Evolutionary conservation across 148 eudicot species (phyloP).

Genomic region (Polygonum maritimum): DNA sequence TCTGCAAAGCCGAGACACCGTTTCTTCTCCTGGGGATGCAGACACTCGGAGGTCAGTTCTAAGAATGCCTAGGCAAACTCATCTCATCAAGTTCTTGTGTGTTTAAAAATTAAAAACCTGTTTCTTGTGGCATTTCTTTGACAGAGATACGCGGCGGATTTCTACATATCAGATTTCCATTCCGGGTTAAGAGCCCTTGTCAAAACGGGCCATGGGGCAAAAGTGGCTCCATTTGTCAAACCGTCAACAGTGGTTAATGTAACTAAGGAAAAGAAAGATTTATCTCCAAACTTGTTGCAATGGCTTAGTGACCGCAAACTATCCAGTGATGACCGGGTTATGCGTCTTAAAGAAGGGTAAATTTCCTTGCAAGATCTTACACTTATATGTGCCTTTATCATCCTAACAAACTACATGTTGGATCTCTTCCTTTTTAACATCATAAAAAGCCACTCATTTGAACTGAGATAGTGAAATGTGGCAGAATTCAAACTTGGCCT

Average conservation of each 20-base stretch:
- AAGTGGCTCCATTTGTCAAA: constrained; percentile 74
- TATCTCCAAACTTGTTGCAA: constrained; percentile 70
- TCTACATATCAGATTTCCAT: constrained; percentile 86
- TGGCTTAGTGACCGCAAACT: constrained; percentile 90
- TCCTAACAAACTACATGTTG: neutral
- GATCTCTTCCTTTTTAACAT: no score
- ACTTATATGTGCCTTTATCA: no score
- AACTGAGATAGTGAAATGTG: no score
- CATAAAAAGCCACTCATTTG: no score
- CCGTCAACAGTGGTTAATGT: constrained; percentile 60
- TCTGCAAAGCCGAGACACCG: constrained; percentile 58
- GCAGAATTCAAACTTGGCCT: no score
- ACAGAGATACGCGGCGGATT: constrained; percentile 86
- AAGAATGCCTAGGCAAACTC: neutral
- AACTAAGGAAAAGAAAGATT: constrained; percentile 59
- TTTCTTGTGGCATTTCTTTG: neutral
- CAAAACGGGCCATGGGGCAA: constrained; percentile 92
- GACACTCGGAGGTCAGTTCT: constrained; percentile 74
- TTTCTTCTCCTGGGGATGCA: constrained; percentile 82
- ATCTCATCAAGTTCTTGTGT: neutral
- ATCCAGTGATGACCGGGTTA: constrained; percentile 80
- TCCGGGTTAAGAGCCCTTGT: constrained; percentile 90
- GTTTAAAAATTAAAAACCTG: neutral
- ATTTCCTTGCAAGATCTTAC: neutral
- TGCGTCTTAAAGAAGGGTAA: constrained; percentile 98